Conservation (phyloP, 768 basidiomycete genomes). For the Pleurotus giganteus region DNA sequence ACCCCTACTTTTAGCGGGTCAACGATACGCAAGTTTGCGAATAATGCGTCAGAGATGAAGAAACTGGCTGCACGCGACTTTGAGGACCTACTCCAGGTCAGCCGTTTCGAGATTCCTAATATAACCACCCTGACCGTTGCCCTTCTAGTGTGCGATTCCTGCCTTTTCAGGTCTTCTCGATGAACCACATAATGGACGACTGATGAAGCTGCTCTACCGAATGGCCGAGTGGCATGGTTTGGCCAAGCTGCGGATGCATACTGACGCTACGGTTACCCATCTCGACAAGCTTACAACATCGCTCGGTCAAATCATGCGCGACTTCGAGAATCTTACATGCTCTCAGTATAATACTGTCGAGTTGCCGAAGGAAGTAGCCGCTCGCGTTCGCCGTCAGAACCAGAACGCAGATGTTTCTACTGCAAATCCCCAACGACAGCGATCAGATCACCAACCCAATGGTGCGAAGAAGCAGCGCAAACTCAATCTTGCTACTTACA, state of each 20-base stretch:
- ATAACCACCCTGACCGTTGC: not conserved
- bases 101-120: not conserved
- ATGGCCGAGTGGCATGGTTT: slow-evolving; percentile 38
- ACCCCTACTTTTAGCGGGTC: slow-evolving; percentile 27
- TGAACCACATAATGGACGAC: slow-evolving; percentile 20
- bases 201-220: slow-evolving; percentile 26
- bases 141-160: slow-evolving; percentile 28
- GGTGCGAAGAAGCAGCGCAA: not conserved
- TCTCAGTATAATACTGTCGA: slow-evolving; percentile 19
- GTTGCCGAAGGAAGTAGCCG: slow-evolving; percentile 22
- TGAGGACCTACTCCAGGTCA: slow-evolving; percentile 42
- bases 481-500: too few species aligned
- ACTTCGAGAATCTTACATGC: slow-evolving; percentile 20
- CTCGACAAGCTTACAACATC: slow-evolving; percentile 23
- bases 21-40: slow-evolving; percentile 33
- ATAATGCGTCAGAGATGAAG: slow-evolving; percentile 33
- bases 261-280: slow-evolving; percentile 28
- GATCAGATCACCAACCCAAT: not conserved
- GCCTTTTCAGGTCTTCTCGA: slow-evolving; percentile 36
- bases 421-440: too few species aligned
- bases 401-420: not conserved
- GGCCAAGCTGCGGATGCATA: too few species aligned
- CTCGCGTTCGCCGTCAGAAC: slow-evolving; percentile 17
- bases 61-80: slow-evolving; percentile 36
- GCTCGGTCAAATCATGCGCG: slow-evolving; percentile 22